Evolutionary conservation across 169 alveolate species (phyloP), one percentile per base, ranked within the genome.

Genomic region (Toxoplasma gondii): DNA sequence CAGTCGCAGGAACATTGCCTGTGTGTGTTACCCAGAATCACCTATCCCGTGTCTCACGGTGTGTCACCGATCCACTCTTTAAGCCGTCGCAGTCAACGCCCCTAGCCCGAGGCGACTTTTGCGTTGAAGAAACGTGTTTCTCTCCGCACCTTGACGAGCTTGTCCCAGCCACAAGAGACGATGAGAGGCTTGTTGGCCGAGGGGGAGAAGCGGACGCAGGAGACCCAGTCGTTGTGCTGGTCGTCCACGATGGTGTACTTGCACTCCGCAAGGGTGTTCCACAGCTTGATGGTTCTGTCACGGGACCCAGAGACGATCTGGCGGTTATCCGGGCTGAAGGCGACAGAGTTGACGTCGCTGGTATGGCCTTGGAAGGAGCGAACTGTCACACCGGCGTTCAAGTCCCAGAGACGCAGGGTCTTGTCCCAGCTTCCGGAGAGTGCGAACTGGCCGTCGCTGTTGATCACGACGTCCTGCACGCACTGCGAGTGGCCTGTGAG

Each of bases 181-280:
- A 99, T 98, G 92, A 98, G 96, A 39, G 99, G 99, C 95, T 98
- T 98, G 95, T 97, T 98, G 88, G 99, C 98, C 45, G 99, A 97
- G 39, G 99, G 99, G 58, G 99, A 98, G 98, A 99, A 99, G 88
- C 99, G 97, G 87, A 98, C 99, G 95, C 99, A 98, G 92, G 99
- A 98, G 82, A 99, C 99, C 99, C 99, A 99, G 95, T 99, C 99
- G 84, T 98, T 97, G 98, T 99, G 99, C 94, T 98, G 98, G 93
- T 98, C 97, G 82, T 98, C 99, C 82, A 96, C 94, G 94, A 99
- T 98, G 87, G 99, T 98, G 98, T 98, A 98, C 97, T 98, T 99
- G 98, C 99, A 98, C 95, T 98, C 99, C 31, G 99, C 99, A 96
- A 99, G 97, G 36, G 99, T 98, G 98, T 99, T 99, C 99, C 99